Evolutionary conservation across 2,329 filamentous ascomycete species (phyloP).

Genomic region (Penicillium sp.): DNA sequence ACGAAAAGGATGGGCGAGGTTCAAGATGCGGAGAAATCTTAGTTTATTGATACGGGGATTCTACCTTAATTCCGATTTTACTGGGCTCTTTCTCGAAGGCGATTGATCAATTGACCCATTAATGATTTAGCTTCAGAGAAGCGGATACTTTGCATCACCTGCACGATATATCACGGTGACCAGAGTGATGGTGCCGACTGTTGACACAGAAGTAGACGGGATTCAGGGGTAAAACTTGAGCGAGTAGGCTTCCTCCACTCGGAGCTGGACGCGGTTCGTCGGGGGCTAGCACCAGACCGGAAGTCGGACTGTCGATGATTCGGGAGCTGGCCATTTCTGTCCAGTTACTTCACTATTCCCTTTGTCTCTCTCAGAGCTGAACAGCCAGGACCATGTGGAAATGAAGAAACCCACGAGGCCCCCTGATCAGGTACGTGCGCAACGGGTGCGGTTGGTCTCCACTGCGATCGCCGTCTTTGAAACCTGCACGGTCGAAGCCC

Average conservation of each 20-base stretch:
- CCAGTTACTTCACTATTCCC: neutral
- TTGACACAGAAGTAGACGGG: neutral
- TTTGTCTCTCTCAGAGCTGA: neutral
- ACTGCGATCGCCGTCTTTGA: constrained; percentile 7
- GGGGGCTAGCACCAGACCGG: constrained; percentile 13
- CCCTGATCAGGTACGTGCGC: constrained; percentile 15
- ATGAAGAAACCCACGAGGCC: neutral
- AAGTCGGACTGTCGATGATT: constrained; percentile 11
- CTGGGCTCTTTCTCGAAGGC: neutral
- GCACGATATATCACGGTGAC: neutral
- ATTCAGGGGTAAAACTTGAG: constrained; percentile 25
- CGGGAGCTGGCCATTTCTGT: neutral
- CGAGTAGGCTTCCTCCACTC: constrained; percentile 14
- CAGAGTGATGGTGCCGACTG: neutral
- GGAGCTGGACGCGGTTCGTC: constrained; percentile 17
- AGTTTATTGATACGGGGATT: neutral
- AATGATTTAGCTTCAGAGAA: neutral
- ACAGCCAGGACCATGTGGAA: neutral
- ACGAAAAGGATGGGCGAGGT: constrained; percentile 10
- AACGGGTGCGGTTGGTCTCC: constrained; percentile 14
- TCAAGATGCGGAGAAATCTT: constrained; percentile 1
- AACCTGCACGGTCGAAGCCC: neutral
- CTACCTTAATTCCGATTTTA: neutral
- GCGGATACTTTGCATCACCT: neutral
- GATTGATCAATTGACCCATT: neutral